Evolutionary conservation across 2,329 filamentous ascomycete species (phyloP), one percentile per base, ranked within the genome.

Genomic region (Fusarium penzigii): DNA sequence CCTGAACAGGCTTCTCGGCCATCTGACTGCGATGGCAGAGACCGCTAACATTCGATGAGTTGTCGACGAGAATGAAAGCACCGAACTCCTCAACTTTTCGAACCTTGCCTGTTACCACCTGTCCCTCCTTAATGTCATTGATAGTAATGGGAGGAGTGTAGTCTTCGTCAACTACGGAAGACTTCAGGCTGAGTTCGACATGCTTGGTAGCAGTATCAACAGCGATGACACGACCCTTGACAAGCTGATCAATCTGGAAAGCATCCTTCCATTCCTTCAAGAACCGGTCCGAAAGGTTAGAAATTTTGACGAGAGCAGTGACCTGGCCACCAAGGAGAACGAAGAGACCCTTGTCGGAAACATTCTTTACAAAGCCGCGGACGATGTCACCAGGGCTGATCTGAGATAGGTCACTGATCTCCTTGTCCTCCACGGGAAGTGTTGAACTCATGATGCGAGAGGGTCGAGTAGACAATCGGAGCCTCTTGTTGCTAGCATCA

Each of bases 61-160:
- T 86, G 70, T 97, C 91, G 17, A 99, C 78, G 41, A 95, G 84
- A 62, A 99, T 89, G 70, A 99, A 99, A 6, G 93, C 93, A 59
- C 94, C 94, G 69, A 92, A 99, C 32, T 96, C 89, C 66, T 96
- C 90, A 2, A 97, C 92, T 72, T 95, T 96, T 64, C 92, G 87
- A 50, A 99, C 85, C 68, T 90, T 96, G 44, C 92, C 94, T 12
- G 90, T 96, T 34, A 99, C 82, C 32, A 92, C 76, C 70, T 96
- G 89, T 7, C 92, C 92, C 56, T 82, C 76, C 66, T 88, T 84
- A 51, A 97, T 77, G 61, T 96, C 90, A n/a, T 80, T 79, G 56
- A 93, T 88, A 1, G 82, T 86, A n/a, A 87, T 70, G 2, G 85
- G 86, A 17, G 89, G 83, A 42, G 85, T 83, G 70, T 90, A 96